phyloP scores from a whole-genome alignment of 345 rosid genomes.

The Erodium maritimum region DNA sequence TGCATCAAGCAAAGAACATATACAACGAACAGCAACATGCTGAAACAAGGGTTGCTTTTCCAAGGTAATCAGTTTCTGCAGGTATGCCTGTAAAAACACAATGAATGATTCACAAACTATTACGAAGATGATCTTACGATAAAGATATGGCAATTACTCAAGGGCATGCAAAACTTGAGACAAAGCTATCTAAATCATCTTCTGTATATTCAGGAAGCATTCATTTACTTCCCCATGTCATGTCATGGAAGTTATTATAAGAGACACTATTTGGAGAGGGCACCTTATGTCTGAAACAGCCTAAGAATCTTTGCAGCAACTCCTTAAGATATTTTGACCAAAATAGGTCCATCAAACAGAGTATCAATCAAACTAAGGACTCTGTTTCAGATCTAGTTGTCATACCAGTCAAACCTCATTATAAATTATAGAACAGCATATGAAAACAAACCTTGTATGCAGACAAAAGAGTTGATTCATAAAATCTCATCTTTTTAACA shows the following conservation, averaged over 20 bases:
- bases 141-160: no score
- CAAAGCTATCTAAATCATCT: no score
- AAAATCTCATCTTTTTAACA: slow-evolving; percentile 72
- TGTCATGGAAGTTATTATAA: no score
- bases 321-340: no score
- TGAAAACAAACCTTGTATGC: slow-evolving; percentile 58
- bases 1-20: slow-evolving; percentile 71
- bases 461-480: slow-evolving; percentile 72
- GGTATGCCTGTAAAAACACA: slow-evolving; percentile 46
- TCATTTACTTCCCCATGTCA: background rate
- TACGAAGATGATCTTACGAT: background rate
- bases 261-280: no score
- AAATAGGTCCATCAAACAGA: no score
- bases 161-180: no score
- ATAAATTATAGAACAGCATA: background rate
- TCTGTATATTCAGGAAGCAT: background rate
- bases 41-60: slow-evolving; percentile 48
- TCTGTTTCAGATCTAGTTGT: no score
- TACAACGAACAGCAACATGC: slow-evolving; percentile 60
- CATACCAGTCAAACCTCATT: no score
- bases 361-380: no score
- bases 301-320: no score
- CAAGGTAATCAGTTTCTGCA: slow-evolving; percentile 49
- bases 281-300: no score
- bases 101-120: background rate